phyloP scores from a whole-genome alignment of 2,329 filamentous ascomycete species.

The Stagonosporopsis cucurbitacearum region DNA sequence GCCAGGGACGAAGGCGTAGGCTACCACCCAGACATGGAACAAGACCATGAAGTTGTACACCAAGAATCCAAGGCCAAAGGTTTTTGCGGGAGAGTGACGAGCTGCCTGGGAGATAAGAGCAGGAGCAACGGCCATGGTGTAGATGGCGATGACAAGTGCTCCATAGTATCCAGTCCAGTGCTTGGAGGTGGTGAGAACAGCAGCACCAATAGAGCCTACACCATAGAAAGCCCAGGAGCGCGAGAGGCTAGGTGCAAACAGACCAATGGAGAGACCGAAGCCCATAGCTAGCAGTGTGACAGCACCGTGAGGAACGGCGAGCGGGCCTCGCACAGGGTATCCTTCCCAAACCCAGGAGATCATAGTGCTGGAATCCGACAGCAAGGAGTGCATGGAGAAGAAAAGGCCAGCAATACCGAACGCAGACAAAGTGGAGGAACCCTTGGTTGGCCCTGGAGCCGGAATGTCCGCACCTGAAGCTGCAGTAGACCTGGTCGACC shows the following conservation, averaged over 20 bases:
- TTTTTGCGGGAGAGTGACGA: slow-evolving; percentile 75
- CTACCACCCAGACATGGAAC: slow-evolving; percentile 99
- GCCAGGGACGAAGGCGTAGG: slow-evolving; percentile 96
- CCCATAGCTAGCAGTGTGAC: slow-evolving; percentile 89
- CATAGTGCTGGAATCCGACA: slow-evolving; percentile 98
- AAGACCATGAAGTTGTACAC: slow-evolving; percentile 92
- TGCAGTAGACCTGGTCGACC: slow-evolving; percentile 72
- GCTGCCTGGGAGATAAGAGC: slow-evolving; percentile 78
- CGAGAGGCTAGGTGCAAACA: slow-evolving; percentile 73
- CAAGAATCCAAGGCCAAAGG: slow-evolving; percentile 88
- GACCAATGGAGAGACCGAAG: slow-evolving; percentile 75
- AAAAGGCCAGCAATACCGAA: slow-evolving; percentile 82
- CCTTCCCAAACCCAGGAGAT: slow-evolving; percentile 98
- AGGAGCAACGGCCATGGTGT: slow-evolving; percentile 80
- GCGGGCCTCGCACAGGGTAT: slow-evolving; percentile 86
- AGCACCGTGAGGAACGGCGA: slow-evolving; percentile 88
- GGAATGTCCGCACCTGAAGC: slow-evolving; percentile 55
- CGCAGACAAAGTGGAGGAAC: slow-evolving; percentile 74
- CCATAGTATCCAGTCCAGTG: slow-evolving; percentile 94
- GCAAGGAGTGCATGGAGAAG: slow-evolving; percentile 88
- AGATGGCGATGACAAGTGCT: slow-evolving; percentile 74
- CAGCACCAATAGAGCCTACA: slow-evolving; percentile 78
- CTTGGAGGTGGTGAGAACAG: slow-evolving; percentile 74
- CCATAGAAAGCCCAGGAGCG: slow-evolving; percentile 82
- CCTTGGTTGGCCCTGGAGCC: slow-evolving; percentile 63